Evolutionary conservation across 768 basidiomycete genomes (phyloP), one percentile per base, ranked within the genome.

Genomic region (Termitomyces sp.): DNA sequence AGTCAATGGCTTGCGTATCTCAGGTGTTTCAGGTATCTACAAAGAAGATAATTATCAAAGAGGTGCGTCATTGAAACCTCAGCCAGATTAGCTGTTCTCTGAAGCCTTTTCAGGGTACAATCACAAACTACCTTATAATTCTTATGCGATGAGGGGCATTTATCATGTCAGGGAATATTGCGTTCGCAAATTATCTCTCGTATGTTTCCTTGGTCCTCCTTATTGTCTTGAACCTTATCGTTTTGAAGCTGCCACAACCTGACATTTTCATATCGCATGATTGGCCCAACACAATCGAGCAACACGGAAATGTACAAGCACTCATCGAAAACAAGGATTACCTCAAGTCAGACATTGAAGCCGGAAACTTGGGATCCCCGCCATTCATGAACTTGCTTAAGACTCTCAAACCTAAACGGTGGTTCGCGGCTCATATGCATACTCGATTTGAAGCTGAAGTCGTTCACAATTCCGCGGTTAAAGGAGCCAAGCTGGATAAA

Each of bases 21-120:
- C 90, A n/a, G 97, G 97, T 2, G 85, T 88, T 4, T 96, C 93
- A 10, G 96, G 97, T 27, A 98, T 98, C 48, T 97, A 86, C 76
- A 94, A 93, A 61, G 68, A 68, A 1, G 76, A 84, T 46, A 86
- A 97, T 68, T 98, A 90, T 65, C 71, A 69, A 48, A 76, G 74
- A 69, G 96, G 89, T 86, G 60, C 31, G 53, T 34, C 2, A 22
- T 72, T 41, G 47, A 53, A 39, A 43, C 20, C 14, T 57, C 24
- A 55, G 6, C 10, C 20, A 26, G 8, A 22, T 5, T 46, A 14
- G 16, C 22, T 9, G 26, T 24, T 10, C 16, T 44, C 46, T 37
- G 2, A 29, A 12, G 4, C 22, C 42, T 36, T 27, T 29, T 22
- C 60, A 91, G 90, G 95, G 6, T 82, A 93, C 66, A 82, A 80